Base-by-base conservation (phyloP, 345 rosid genomes). In the Draba incana region DNA sequence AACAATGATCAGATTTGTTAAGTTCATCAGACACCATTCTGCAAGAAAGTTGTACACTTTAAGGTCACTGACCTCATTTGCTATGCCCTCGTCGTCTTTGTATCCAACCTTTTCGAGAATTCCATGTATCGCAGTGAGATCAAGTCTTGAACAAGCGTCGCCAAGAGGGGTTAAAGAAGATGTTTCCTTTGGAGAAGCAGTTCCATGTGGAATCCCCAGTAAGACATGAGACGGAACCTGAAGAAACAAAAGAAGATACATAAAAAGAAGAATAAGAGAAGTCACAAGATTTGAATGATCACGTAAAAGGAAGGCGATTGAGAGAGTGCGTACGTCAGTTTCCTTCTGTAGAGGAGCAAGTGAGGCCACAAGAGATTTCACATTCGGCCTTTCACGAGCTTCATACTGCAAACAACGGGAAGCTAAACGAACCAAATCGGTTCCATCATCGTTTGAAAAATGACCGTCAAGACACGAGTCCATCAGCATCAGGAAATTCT, bases 331-430 rank as follows among this genome's bases (percentile, higher is more conserved):
- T 77, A 89, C 97, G 81, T 83, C 87, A 25, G 83, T 78, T 81
- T 87, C 94, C 66, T 87, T 90, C 71, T 83, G 94, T 65, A 90
- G 92, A 56, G 92, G 82, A 68, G 81, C 57, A 10, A 90, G 89
- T 48, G 92, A 79, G 48, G 72, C 63, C 59, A 87, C 97, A 43
- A 87, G 89, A 79, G 94, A 87, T 72, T 86, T 90, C 44, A 84
- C 84, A 57, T 85, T 87, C 4, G 97, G 97, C 86, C 97, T 90
- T 79, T 90, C 94, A 66, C 94, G 94, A 70, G 94, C 76, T 80
- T 90, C 97, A 61, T 83, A 86, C 76, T 87, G 94, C 77, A 90
- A 78, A 78, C 97, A 90, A 38, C 97, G 91, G 2, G 97, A 83
- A 53, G 94, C 97, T 75, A 90, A 72, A 7, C 90, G 83, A 62